Evolutionary conservation across 176 grass and related monocot genomes (phyloP).

Genomic region (Oryza coarctata): DNA sequence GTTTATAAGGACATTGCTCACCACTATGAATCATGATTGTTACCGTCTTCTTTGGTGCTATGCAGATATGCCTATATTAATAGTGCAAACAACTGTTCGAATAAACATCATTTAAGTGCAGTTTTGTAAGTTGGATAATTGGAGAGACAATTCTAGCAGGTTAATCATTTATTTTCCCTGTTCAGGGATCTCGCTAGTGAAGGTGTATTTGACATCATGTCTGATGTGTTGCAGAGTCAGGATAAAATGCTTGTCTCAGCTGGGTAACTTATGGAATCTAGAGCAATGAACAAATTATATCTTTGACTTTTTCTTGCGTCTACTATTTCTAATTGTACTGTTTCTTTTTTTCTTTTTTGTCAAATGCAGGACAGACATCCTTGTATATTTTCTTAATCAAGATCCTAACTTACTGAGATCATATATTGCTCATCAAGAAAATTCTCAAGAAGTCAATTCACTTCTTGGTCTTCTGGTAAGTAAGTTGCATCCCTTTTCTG

Average conservation of each 20-base stretch:
- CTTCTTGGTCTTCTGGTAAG: slow-evolving; percentile 76
- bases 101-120: slow-evolving; percentile 10
- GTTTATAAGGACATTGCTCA: slow-evolving; percentile 1
- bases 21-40: slow-evolving; percentile 23
- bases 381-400: slow-evolving; percentile 71
- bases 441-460: slow-evolving; percentile 57
- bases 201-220: slow-evolving; percentile 82
- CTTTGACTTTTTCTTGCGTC: slow-evolving; percentile 18
- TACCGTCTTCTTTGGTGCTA: slow-evolving; percentile 6
- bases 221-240: slow-evolving; percentile 77
- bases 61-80: background rate
- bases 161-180: slow-evolving; percentile 31
- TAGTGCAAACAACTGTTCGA: background rate
- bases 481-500: slow-evolving; percentile 40
- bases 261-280: slow-evolving; percentile 58
- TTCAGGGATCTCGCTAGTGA: slow-evolving; percentile 66
- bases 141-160: slow-evolving; percentile 3
- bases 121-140: slow-evolving; percentile 19
- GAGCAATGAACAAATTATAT: background rate
- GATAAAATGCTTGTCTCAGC: slow-evolving; percentile 71
- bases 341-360: slow-evolving; percentile 3
- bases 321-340: slow-evolving; percentile 25
- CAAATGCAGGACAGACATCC: slow-evolving; percentile 79
- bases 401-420: slow-evolving; percentile 60
- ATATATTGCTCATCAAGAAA: slow-evolving; percentile 71